Base-by-base conservation (phyloP, 2,329 filamentous ascomycete genomes). In the Sporothrix brunneoviolacea region DNA sequence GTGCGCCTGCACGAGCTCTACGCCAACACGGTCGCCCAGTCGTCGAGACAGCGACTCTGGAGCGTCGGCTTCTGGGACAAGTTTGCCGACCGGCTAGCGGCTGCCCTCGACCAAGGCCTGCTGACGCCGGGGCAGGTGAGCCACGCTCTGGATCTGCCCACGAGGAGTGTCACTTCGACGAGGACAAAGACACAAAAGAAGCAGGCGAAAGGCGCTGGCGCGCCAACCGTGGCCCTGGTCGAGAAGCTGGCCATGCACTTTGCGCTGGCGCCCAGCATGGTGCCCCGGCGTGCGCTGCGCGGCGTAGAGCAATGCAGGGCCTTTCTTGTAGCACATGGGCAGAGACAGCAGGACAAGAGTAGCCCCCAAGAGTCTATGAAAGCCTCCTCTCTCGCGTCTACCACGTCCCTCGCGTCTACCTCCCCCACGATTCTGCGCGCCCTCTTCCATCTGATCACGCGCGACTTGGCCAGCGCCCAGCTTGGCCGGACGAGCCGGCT, bases 401-500 rank as follows among this genome's bases (percentile, higher is more conserved):
- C 53, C 3, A 3, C 13, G 16, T 39, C 22, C 2, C 8, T 32
- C n/a, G n/a, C 48, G 4, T 3, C 44, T 4, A 15, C 65, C n/a
- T 60, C 65, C 5, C 37, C 45, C 1, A n/a, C 37, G 2, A 54
- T 63, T 19, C 44, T 68, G 40, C 59, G 58, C 41, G 62, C 61
- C 33, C 55, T 69, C 5, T 63, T 65, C 50, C 60, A 61, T 39
- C 58, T 65, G 18, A 56, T 69, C 16, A 68, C 68, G 7, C 64
- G 60, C 51, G 65, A 69, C 46, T 57, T 72, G 42, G 60, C 52
- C 19, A 53, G 60, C n/a, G 63, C 62, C 33, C 48, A 54, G 24
- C 61, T 60, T 18, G 70, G 69, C 4, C 62, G 65, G 33, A 64
- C 61, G 27, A 54, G 54, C 21, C 66, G 68, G 16, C 53, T 72